Evolutionary conservation across 2,329 filamentous ascomycete species (phyloP), one percentile per base, ranked within the genome.

Genomic region (Plectosphaerella cucumerina): DNA sequence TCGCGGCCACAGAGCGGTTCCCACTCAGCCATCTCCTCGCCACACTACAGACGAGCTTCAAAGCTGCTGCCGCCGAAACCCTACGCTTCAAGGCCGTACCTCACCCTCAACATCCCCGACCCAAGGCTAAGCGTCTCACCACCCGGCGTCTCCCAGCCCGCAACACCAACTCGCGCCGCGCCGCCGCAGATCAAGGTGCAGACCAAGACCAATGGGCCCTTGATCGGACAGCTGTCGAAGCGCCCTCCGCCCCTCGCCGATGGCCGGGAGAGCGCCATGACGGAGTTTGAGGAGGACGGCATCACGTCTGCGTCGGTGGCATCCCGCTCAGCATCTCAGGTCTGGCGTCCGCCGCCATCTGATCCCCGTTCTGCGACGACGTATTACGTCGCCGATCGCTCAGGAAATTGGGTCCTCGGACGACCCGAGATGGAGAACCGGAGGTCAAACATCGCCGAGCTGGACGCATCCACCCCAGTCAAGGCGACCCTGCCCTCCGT

Each of bases 281-380:
- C 77, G 9, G 71, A 82, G 63, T 76, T 81, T 52, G 77, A 81
- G 53, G 73, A 81, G 63, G 73, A 78, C 58, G 65, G 76, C 53
- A 65, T 71, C 43, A 44, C 59, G 44, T 21, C 23, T 18, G 65
- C 68, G 4, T 56, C 55, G 20, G 52, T 54, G 12, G 50, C 53
- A 4, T 54, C 62, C 60, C 21, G 69, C 47, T 59, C 71, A 56
- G 64, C 62, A 2, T 63, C 60, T n/a, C 70, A 74, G 50, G 71
- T 80, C 44, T 81, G 78, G 78, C 67, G 74, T 12, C 76, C 75
- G 6, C 76, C 77, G 0, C 70, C 72, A 3, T 66, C 67, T 2
- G 73, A 71, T 18, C 72, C 76, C 1, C 65, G 68, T 39, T 74
- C 75, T 2, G 72, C 73, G 1, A 69, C 70, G 3, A 71, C 73